These are phyloP conservation scores for Alternaria hordeiaustralica DNA, from an alignment of 2,329 filamentous ascomycete species.

Conservation along the genomic window DNA sequence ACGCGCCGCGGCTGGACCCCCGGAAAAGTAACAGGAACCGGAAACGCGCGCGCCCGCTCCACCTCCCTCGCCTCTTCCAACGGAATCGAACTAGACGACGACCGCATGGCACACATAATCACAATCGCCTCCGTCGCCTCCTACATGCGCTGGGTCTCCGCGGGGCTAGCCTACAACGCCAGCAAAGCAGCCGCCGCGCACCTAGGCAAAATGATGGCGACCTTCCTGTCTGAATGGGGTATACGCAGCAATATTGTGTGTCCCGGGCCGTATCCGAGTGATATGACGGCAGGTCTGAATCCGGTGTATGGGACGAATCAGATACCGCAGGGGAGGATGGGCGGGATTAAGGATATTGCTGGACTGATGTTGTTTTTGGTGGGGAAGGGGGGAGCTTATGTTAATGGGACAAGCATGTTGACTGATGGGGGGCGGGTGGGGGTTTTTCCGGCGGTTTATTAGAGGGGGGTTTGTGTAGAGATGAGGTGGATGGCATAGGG, in stretches of 20 bases:
- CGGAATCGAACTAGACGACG: constrained; percentile 39
- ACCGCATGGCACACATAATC: constrained; percentile 56
- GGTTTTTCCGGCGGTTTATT: constrained; percentile 46
- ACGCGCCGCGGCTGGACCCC: constrained; percentile 49
- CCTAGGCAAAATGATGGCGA: constrained; percentile 54
- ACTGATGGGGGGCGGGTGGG: constrained; percentile 54
- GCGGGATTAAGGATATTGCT: constrained; percentile 55
- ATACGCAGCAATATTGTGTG: constrained; percentile 56
- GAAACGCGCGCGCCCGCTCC: constrained; percentile 33
- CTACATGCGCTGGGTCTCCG: constrained; percentile 47
- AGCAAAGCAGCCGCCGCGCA: constrained; percentile 54
- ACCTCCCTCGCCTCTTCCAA: constrained; percentile 20
- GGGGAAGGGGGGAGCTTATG: constrained; percentile 59
- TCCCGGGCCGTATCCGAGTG: constrained; percentile 54
- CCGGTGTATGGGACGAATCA: constrained; percentile 42
- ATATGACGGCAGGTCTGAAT: constrained; percentile 48
- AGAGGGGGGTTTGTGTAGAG: too few relatives aligned
- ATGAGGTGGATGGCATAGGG: too few relatives aligned
- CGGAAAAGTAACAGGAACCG: constrained; percentile 40
- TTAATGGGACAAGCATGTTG: constrained; percentile 61
- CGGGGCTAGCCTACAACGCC: constrained; percentile 53
- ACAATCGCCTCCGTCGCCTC: constrained; percentile 52
- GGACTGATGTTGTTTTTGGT: constrained; percentile 60
- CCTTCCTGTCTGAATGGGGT: constrained; percentile 53
- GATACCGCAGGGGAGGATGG: constrained; percentile 51